A percentile compares a stretch with the other conserved stretches of the same genome.
Evolutionary conservation across 2,329 filamentous ascomycete genomes (phyloP).

Genomic region (Colletotrichum sp.): DNA sequence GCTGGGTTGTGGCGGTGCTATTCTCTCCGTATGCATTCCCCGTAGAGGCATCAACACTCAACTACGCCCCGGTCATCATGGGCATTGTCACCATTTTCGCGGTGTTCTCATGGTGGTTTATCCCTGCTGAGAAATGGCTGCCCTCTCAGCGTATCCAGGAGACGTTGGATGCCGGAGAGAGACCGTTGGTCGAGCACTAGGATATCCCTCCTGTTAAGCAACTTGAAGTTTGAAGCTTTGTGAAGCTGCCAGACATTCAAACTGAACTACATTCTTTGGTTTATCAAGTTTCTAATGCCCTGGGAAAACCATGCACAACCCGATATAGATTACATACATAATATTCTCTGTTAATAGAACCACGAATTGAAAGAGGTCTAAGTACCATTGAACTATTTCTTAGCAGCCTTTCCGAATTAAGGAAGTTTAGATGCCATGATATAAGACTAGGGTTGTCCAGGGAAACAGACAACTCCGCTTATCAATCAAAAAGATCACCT

Average conservation of each 20-base stretch:
- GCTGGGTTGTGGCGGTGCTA: slow-evolving; percentile 52
- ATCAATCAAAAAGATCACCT: background rate
- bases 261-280: background rate
- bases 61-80: slow-evolving; percentile 59
- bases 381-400: background rate
- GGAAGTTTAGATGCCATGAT: background rate
- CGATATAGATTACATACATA: background rate
- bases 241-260: background rate
- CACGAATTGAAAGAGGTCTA: background rate
- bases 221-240: background rate
- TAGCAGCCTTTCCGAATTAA: background rate
- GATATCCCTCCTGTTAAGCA: background rate
- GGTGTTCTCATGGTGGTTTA: slow-evolving; percentile 51
- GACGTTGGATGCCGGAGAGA: slow-evolving; percentile 28
- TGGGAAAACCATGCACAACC: background rate
- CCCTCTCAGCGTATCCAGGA: slow-evolving; percentile 48
- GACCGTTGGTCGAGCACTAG: background rate
- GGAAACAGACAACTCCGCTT: background rate
- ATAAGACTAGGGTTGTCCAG: background rate
- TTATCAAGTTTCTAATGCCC: accelerated
- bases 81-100: slow-evolving; percentile 52
- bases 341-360: background rate
- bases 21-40: slow-evolving; percentile 52
- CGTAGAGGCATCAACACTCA: slow-evolving; percentile 45
- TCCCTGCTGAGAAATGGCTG: slow-evolving; percentile 51